Conservation (phyloP, 2,329 filamentous ascomycete species). For the Nothopassalora personata region DNA sequence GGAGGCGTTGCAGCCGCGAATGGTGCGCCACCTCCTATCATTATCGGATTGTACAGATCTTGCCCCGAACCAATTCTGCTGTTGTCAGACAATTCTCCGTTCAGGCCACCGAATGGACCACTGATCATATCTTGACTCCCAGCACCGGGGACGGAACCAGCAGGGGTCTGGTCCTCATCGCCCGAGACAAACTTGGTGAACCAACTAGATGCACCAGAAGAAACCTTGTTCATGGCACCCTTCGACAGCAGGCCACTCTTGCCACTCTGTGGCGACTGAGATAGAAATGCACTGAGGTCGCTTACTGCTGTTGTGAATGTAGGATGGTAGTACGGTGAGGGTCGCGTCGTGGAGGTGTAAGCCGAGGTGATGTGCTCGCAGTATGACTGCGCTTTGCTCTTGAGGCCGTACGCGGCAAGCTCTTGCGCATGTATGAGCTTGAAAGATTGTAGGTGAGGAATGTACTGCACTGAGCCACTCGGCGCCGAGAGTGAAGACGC, state of each 20-base stretch:
- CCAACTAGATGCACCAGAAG: slow-evolving; percentile 79
- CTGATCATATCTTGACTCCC: slow-evolving; percentile 11
- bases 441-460: slow-evolving; percentile 82
- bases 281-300: slow-evolving; percentile 76
- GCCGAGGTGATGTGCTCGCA: slow-evolving; percentile 75
- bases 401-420: slow-evolving; percentile 76
- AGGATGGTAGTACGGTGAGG: slow-evolving; percentile 80
- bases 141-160: slow-evolving; percentile 52
- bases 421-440: slow-evolving; percentile 83
- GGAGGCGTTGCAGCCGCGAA: slow-evolving; percentile 15
- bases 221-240: slow-evolving; percentile 92
- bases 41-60: slow-evolving; percentile 56
- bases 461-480: slow-evolving; percentile 30
- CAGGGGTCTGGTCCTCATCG: slow-evolving; percentile 65
- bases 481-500: slow-evolving; percentile 64
- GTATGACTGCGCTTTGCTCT: slow-evolving; percentile 80
- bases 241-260: slow-evolving; percentile 88
- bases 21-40: slow-evolving; percentile 30
- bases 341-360: slow-evolving; percentile 73
- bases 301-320: slow-evolving; percentile 71
- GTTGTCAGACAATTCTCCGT: slow-evolving; percentile 52
- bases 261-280: slow-evolving; percentile 65
- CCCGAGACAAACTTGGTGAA: slow-evolving; percentile 97
- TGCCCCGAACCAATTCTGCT: slow-evolving; percentile 59
- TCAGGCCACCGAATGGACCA: slow-evolving; percentile 70